Conservation (phyloP, 139 green algal genomes). For the Prasinococcaceae sp. region DNA sequence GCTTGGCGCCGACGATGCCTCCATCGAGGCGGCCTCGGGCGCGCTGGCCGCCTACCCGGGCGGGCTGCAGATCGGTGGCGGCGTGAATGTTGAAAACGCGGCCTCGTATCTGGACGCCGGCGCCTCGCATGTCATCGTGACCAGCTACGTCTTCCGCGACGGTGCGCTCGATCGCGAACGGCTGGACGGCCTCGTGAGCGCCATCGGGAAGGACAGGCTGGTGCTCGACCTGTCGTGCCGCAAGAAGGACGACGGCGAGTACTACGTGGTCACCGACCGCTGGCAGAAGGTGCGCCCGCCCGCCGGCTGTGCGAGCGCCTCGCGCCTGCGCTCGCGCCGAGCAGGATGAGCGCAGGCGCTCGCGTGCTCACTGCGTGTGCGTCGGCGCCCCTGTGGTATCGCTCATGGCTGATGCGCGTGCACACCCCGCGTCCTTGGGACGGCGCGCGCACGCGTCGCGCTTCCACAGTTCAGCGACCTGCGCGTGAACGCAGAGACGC, state of each 20-base stretch:
- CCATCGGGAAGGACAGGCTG: constrained; percentile 71
- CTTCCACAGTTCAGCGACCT: constrained; percentile 32
- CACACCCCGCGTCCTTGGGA: no score
- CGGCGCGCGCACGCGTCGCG: no score
- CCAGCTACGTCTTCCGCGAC: constrained; percentile 68
- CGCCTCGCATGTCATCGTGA: constrained; percentile 92
- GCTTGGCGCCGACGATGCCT: constrained; percentile 61
- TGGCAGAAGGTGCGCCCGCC: no score
- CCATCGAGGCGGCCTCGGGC: constrained; percentile 45
- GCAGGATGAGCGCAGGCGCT: no score
- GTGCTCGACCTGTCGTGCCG: constrained; percentile 92
- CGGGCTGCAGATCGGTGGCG: constrained; percentile 85
- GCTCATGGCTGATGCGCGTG: no score
- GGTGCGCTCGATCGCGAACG: constrained; percentile 66
- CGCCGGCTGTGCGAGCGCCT: no score
- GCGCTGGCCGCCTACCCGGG: constrained; percentile 46
- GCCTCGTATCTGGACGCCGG: constrained; percentile 70
- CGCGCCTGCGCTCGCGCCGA: no score
- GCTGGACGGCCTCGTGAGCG: constrained; percentile 49
- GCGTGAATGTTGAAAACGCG: constrained; percentile 74
- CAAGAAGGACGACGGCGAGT: constrained; percentile 40
- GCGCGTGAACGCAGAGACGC: constrained; percentile 31
- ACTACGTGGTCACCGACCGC: constrained; percentile 50
- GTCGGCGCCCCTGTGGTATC: no score
- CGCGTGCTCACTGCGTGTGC: no score